Conservation (phyloP, 2,329 filamentous ascomycete species). For the Paraphaeosphaeria sporulosa region DNA sequence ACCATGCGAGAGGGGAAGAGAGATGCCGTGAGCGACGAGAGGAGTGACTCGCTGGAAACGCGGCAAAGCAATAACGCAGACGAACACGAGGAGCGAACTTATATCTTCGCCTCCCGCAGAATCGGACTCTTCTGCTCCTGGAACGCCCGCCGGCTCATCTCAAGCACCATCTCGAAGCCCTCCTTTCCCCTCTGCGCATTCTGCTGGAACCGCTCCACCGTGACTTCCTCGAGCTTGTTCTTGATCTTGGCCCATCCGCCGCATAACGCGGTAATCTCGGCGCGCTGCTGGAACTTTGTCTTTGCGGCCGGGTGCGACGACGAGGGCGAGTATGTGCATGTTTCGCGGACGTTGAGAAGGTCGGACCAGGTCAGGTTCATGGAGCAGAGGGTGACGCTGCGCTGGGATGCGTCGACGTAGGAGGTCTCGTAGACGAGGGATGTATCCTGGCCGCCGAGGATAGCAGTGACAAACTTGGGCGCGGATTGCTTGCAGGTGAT, state of each 20-base stretch:
- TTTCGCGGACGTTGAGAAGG: slow-evolving; percentile 90
- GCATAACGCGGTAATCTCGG: slow-evolving; percentile 90
- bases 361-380: slow-evolving; percentile 95
- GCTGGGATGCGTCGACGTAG: slow-evolving; percentile 83
- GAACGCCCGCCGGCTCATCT: slow-evolving; percentile 91
- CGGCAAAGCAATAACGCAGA: not conserved
- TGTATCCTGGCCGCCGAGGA: slow-evolving; percentile 81
- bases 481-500: slow-evolving; percentile 71
- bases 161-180: slow-evolving; percentile 92
- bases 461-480: slow-evolving; percentile 79
- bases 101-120: slow-evolving; percentile 42
- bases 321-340: slow-evolving; percentile 80
- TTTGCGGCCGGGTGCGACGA: slow-evolving; percentile 57
- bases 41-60: not conserved
- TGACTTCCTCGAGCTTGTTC: slow-evolving; percentile 93
- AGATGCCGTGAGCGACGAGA: not conserved
- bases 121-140: slow-evolving; percentile 65
- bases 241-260: slow-evolving; percentile 98
- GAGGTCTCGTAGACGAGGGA: slow-evolving; percentile 94
- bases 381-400: slow-evolving; percentile 95
- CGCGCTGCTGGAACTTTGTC: slow-evolving; percentile 88
- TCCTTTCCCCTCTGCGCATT: slow-evolving; percentile 91
- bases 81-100: slow-evolving; percentile 1
- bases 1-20: not conserved
- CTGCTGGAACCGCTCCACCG: slow-evolving; percentile 87